These are phyloP conservation scores for Didymella exigua DNA, from an alignment of 2,329 filamentous ascomycete species.

Conservation along the genomic window DNA sequence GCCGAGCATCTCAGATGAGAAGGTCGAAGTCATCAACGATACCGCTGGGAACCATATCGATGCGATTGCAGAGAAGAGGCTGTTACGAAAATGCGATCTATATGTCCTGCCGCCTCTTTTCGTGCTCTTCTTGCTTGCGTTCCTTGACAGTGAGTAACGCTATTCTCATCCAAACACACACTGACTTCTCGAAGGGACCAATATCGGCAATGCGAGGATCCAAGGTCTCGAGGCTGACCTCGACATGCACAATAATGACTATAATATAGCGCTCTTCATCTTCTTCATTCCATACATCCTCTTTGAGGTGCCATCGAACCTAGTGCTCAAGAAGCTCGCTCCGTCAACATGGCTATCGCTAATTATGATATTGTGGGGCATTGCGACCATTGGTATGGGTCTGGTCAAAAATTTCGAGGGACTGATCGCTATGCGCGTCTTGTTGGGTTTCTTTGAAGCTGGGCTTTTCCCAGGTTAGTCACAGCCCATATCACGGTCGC, in stretches of 20 bases:
- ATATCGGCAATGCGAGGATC: constrained; percentile 50
- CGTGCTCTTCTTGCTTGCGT: constrained; percentile 47
- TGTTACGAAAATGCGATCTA: constrained; percentile 57
- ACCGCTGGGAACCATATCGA: constrained; percentile 38
- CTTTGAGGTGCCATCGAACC: constrained; percentile 46
- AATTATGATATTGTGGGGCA: constrained; percentile 49
- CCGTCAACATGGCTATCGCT: constrained; percentile 49
- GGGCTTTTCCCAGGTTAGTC: constrained; percentile 39
- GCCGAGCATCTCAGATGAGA: constrained; percentile 21
- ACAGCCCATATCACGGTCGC: neutral
- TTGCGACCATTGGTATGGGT: constrained; percentile 53
- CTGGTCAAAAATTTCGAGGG: constrained; percentile 55
- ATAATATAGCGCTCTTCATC: constrained; percentile 48
- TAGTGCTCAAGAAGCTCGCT: constrained; percentile 46
- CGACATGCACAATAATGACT: constrained; percentile 44
- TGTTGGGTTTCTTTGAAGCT: constrained; percentile 48
- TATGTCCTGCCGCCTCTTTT: constrained; percentile 56
- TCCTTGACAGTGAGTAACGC: constrained; percentile 39
- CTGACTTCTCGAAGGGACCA: constrained; percentile 5
- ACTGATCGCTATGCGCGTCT: constrained; percentile 54
- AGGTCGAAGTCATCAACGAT: constrained; percentile 35
- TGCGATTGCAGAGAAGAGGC: constrained; percentile 50
- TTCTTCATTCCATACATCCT: constrained; percentile 49
- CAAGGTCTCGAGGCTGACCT: constrained; percentile 48
- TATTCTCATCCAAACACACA: neutral